Conservation (phyloP, 1,284 basidiomycete species). For the Ustilago curta region DNA sequence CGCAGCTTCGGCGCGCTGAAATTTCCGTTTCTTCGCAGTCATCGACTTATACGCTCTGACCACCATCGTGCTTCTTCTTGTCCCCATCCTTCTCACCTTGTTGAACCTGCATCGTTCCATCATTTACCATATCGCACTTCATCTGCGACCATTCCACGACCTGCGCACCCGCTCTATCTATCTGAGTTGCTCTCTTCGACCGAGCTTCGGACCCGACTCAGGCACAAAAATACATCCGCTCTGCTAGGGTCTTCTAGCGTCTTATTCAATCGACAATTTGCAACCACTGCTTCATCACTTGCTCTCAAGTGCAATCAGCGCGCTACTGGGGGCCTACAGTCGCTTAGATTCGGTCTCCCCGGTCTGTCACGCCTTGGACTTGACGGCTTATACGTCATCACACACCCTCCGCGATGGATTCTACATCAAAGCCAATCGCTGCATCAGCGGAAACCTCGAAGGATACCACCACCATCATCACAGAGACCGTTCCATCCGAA, state of each 20-base stretch:
- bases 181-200: no score
- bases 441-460: neutral
- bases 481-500: neutral
- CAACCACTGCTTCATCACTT: no score
- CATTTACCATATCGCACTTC: no score
- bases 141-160: no score
- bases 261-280: no score
- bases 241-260: neutral
- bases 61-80: constrained; percentile 12
- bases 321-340: neutral
- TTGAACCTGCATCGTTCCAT: neutral
- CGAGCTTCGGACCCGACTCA: no score
- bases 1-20: constrained; percentile 13
- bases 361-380: neutral
- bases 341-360: neutral
- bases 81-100: neutral
- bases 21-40: constrained; percentile 27
- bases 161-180: no score
- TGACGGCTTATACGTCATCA: neutral
- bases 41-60: constrained; percentile 19
- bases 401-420: constrained; percentile 5
- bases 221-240: no score
- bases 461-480: neutral
- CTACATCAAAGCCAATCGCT: neutral
- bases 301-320: no score